These are phyloP conservation scores for Colletotrichum liaoningense DNA, from an alignment of 2,329 filamentous ascomycete genomes.

Conservation along the genomic window DNA sequence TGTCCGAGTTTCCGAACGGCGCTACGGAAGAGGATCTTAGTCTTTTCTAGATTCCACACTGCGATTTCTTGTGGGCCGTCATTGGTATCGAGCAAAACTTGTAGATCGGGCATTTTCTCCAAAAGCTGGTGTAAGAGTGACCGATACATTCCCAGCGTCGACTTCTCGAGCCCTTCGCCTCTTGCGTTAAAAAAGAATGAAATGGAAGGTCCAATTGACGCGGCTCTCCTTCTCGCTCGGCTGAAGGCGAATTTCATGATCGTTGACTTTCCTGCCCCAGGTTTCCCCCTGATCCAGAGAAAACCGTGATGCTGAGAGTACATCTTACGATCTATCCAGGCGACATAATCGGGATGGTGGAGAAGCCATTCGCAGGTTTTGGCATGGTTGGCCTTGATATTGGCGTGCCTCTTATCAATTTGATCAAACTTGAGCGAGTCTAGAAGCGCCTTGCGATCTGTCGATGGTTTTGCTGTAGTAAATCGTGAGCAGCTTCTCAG, in stretches of 20 bases:
- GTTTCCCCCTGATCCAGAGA: slow-evolving; percentile 14
- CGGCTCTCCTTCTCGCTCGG: not conserved
- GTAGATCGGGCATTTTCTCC: slow-evolving; percentile 44
- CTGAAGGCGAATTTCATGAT: slow-evolving; percentile 10
- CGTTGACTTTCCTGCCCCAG: slow-evolving; percentile 9
- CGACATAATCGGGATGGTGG: slow-evolving; percentile 10
- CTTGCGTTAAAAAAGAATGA: slow-evolving; percentile 35
- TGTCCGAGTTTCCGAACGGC: slow-evolving; percentile 20
- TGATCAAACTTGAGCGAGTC: slow-evolving; percentile 34
- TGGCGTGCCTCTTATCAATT: slow-evolving; percentile 29
- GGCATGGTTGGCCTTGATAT: slow-evolving; percentile 27
- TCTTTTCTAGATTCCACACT: not conserved
- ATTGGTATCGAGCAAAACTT: not conserved
- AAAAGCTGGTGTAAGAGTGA: slow-evolving; percentile 61
- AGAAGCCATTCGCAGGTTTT: slow-evolving; percentile 39
- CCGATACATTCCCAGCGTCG: slow-evolving; percentile 60
- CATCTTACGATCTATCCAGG: slow-evolving; percentile 27
- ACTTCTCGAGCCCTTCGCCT: slow-evolving; percentile 52
- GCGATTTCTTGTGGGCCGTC: not conserved
- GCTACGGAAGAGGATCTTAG: not conserved
- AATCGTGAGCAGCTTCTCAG: not conserved
- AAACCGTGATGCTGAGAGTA: not conserved
- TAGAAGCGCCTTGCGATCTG: slow-evolving; percentile 19
- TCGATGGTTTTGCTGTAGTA: not conserved
- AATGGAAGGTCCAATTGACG: not conserved